Conservation (phyloP, 2,329 filamentous ascomycete genomes). For the Hymenoscyphus linearis region DNA sequence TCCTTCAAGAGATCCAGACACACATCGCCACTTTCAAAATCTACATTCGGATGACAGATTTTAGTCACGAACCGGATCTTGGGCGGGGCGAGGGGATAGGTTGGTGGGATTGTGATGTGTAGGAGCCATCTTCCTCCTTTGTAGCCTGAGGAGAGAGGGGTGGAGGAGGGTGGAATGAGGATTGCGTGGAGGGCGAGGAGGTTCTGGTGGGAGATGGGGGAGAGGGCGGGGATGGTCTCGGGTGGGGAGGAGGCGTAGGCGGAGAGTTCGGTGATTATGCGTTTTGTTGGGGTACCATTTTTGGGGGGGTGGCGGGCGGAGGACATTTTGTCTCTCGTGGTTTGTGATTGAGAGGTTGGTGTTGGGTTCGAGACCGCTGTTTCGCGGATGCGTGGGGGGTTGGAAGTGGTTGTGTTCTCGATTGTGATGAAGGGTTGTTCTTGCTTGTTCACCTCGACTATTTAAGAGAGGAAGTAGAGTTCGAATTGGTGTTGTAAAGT, state of each 20-base stretch:
- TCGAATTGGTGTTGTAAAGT: too few species aligned
- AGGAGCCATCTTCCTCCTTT: constrained; percentile 72
- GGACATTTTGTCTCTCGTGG: constrained; percentile 35
- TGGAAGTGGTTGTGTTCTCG: too few species aligned
- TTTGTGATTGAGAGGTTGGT: too few species aligned
- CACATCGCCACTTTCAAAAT: constrained; percentile 75
- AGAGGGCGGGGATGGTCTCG: constrained; percentile 52
- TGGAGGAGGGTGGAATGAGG: constrained; percentile 53
- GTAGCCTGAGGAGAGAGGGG: constrained; percentile 45
- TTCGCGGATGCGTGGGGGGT: too few species aligned
- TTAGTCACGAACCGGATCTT: constrained; percentile 75
- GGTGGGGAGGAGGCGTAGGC: constrained; percentile 26
- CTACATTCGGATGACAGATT: constrained; percentile 79
- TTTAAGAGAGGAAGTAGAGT: too few species aligned
- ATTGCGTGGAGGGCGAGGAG: constrained; percentile 29
- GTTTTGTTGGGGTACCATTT: constrained; percentile 42
- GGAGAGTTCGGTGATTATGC: constrained; percentile 52
- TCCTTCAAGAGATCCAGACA: constrained; percentile 82
- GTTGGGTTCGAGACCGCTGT: too few species aligned
- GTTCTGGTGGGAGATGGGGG: constrained; percentile 43
- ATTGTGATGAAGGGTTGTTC: too few species aligned
- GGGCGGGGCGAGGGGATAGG: constrained; percentile 76
- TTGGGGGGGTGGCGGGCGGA: constrained; percentile 64
- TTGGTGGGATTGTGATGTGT: constrained; percentile 65
- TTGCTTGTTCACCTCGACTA: too few species aligned